Conservation (phyloP, 371 early-diverging fungal genomes). For the Mortierella sp. region DNA sequence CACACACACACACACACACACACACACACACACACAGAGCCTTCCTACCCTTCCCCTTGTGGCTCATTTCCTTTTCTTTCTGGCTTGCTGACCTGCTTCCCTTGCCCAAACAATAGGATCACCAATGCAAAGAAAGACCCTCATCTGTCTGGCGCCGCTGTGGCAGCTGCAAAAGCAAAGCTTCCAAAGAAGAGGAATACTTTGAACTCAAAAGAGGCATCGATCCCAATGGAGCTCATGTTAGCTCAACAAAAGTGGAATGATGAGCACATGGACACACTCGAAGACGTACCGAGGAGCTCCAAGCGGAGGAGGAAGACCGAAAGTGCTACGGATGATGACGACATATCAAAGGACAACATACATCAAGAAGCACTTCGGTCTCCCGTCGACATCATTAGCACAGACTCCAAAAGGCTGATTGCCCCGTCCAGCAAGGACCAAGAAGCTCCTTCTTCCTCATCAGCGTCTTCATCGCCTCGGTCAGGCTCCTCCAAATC, state of each 20-base stretch:
- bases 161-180: conserved; percentile 9
- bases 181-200: conserved; percentile 64
- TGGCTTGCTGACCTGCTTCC: too few species aligned
- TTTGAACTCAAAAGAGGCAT: conserved; percentile 66
- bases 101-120: conserved; percentile 10
- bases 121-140: conserved; percentile 21
- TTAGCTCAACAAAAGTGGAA: conserved; percentile 51
- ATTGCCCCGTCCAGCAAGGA: neutral
- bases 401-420: neutral
- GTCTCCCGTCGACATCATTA: neutral
- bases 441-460: neutral
- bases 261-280: conserved; percentile 45
- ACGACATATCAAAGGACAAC: conserved; percentile 30
- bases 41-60: neutral
- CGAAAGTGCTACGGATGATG: conserved; percentile 41
- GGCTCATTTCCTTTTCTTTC: neutral
- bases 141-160: neutral
- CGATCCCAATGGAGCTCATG: conserved; percentile 59
- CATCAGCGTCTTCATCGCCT: conserved; percentile 8
- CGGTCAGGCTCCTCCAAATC: conserved; percentile 22
- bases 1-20: neutral
- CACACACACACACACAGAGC: too few species aligned
- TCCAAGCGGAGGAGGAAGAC: conserved; percentile 44
- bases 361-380: conserved; percentile 10
- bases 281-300: conserved; percentile 32